A percentile compares a stretch with the other conserved stretches of the same genome.
phyloP scores from a whole-genome alignment of 225 moss, liverwort and hornwort species.

The Pseudisothecium myosuroides region DNA sequence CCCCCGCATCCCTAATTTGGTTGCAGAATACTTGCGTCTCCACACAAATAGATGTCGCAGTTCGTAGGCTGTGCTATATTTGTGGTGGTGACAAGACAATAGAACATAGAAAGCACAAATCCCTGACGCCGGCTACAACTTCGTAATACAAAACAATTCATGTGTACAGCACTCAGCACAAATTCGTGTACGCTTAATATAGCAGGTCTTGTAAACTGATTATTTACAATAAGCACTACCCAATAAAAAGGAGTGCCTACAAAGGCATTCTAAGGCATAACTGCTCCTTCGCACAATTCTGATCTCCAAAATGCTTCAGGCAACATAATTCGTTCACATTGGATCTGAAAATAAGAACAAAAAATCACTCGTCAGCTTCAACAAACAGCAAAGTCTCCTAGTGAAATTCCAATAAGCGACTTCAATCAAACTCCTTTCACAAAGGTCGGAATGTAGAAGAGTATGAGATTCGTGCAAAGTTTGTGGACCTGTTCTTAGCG shows the following conservation, averaged over 20 bases:
- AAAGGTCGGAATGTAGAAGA: neutral
- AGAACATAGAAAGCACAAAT: neutral
- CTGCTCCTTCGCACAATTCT: neutral
- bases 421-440: neutral
- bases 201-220: neutral
- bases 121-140: neutral
- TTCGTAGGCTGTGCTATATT: neutral
- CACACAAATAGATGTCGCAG: neutral
- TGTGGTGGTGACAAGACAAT: neutral
- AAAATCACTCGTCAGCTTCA: neutral
- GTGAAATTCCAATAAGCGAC: neutral
- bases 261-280: neutral
- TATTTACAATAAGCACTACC: neutral
- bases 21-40: neutral
- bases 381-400: neutral
- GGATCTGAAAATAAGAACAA: neutral
- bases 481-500: neutral
- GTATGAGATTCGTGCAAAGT: neutral
- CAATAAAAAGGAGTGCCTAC: neutral
- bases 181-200: neutral
- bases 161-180: neutral
- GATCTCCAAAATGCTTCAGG: neutral
- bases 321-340: neutral
- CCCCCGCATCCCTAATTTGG: neutral
- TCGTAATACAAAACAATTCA: neutral